Evolutionary conservation across 441 rosid genomes (phyloP).

Genomic region (Pelargonium citronellum): DNA sequence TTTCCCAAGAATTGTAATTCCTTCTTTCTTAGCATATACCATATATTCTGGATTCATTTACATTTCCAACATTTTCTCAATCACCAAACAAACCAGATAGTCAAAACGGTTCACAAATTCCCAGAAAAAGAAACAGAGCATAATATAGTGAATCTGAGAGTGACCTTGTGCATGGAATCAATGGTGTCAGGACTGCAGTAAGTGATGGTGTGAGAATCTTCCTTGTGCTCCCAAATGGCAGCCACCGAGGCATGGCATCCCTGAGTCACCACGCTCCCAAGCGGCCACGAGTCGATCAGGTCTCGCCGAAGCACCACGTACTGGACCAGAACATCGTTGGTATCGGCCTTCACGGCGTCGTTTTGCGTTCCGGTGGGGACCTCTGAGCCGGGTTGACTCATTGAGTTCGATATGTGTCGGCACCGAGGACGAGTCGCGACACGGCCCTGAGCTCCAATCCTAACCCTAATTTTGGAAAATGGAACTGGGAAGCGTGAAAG

Average conservation of each 20-base stretch:
- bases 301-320: conserved; percentile 85
- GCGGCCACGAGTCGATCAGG: conserved; percentile 77
- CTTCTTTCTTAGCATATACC: too few relatives aligned
- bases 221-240: conserved; percentile 68
- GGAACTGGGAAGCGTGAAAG: not conserved
- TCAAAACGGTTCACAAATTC: not conserved
- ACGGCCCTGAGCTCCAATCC: not conserved
- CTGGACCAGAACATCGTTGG: conserved; percentile 58
- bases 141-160: not conserved
- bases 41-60: too few relatives aligned
- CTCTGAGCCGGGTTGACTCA: conserved; percentile 35
- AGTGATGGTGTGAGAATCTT: conserved; percentile 51
- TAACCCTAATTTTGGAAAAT: not conserved
- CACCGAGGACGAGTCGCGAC: conserved; percentile 1
- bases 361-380: conserved; percentile 10
- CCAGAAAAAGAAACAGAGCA: not conserved
- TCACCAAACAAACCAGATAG: not conserved
- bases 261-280: conserved; percentile 86
- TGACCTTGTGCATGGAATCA: conserved; percentile 78
- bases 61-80: too few relatives aligned
- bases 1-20: too few relatives aligned
- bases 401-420: conserved; percentile 22
- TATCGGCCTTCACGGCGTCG: conserved; percentile 24
- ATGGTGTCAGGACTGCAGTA: conserved; percentile 65
- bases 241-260: conserved; percentile 87